Evolutionary conservation across 2,329 filamentous ascomycete genomes (phyloP).

Genomic region (Nemania sp.): DNA sequence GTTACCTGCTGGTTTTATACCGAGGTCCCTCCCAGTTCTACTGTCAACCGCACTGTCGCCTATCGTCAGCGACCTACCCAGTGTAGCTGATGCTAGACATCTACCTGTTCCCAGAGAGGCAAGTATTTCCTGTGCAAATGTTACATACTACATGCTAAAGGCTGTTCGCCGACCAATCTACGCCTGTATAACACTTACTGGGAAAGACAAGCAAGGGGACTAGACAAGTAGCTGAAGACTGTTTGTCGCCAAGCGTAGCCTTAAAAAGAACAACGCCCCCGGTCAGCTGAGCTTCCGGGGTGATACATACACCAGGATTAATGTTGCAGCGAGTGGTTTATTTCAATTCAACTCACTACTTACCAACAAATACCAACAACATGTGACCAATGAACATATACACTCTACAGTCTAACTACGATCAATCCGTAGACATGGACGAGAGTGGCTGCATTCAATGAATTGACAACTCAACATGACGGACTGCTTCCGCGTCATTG

Average conservation of each 20-base stretch:
- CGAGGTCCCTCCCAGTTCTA: neutral
- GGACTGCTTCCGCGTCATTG: too few species aligned
- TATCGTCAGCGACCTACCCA: neutral
- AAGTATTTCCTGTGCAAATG: slow-evolving; percentile 23
- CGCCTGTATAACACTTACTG: neutral
- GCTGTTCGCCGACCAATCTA: neutral
- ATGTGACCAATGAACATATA: neutral
- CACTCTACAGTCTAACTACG: neutral
- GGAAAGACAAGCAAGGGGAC: neutral
- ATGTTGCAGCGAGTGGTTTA: neutral
- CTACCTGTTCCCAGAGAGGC: slow-evolving; percentile 26
- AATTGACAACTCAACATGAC: neutral
- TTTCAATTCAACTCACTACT: slow-evolving; percentile 1
- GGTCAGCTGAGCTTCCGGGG: slow-evolving; percentile 20
- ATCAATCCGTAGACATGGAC: neutral
- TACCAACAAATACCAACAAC: slow-evolving; percentile 1
- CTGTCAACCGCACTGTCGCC: neutral
- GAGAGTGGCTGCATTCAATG: neutral
- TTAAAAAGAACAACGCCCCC: slow-evolving; percentile 9
- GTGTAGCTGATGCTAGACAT: neutral
- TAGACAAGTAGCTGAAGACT: slow-evolving; percentile 33
- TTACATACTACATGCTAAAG: neutral
- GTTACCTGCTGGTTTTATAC: neutral
- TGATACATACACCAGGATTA: slow-evolving; percentile 1
- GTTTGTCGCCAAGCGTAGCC: slow-evolving; percentile 21